These are phyloP conservation scores for Thalia dealbata DNA, from an alignment of 176 grass and related monocot genomes.

Conservation along the genomic window DNA sequence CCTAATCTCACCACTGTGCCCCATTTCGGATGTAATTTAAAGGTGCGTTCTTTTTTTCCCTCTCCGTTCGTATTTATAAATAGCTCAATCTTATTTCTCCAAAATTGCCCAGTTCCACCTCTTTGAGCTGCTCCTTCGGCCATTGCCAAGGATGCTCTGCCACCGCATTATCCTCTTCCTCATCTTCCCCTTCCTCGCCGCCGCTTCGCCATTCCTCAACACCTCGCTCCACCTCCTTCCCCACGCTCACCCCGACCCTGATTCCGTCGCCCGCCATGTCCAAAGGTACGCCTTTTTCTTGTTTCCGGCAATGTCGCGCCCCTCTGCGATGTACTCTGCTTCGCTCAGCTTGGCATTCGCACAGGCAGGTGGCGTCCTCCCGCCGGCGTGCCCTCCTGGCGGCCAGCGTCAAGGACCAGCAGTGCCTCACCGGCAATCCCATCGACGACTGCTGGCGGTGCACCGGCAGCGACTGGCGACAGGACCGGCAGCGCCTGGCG, in stretches of 20 bases:
- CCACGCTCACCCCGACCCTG: conserved; percentile 39
- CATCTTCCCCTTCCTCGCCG: conserved; percentile 2
- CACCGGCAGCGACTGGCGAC: conserved; percentile 56
- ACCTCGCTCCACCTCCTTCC: conserved; percentile 31
- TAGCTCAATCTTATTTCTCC: not conserved
- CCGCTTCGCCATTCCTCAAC: conserved; percentile 7
- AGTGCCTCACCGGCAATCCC: conserved; percentile 75
- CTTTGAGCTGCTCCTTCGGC: not conserved
- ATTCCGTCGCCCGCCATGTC: conserved; percentile 46
- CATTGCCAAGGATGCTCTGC: not conserved
- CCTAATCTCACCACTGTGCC: not conserved
- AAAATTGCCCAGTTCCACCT: not conserved
- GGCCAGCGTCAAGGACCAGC: conserved; percentile 28
- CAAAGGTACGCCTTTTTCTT: conserved; percentile 34
- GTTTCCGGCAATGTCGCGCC: not conserved
- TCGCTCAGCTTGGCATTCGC: not conserved
- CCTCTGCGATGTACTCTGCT: not conserved
- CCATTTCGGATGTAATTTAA: not conserved
- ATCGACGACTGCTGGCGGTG: conserved; percentile 96
- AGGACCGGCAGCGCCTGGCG: conserved; percentile 69
- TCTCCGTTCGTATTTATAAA: not conserved
- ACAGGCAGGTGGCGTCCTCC: conserved; percentile 35
- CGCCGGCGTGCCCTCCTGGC: conserved; percentile 42
- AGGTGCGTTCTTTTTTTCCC: not conserved
- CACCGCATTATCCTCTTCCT: conserved; percentile 19